Conservation (phyloP, 805 yeast species). For the Ogataea wickerhamii region DNA sequence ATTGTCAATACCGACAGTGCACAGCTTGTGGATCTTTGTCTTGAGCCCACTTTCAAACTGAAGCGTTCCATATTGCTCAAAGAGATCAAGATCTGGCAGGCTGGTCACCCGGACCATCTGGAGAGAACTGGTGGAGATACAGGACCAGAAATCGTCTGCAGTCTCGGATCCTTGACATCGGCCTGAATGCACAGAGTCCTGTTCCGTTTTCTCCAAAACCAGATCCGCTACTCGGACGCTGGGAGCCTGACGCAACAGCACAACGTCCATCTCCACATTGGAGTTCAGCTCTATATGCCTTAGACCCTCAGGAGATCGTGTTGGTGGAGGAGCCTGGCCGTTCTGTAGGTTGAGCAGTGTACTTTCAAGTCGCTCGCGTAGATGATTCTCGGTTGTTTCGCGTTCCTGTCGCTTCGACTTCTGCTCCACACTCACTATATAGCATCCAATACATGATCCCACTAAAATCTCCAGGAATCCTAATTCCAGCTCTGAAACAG, state of each 20-base stretch:
- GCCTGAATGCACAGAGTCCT: neutral
- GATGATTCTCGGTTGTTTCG: neutral
- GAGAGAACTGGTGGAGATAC: slow-evolving; percentile 3
- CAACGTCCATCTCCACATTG: neutral
- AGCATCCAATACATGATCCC: slow-evolving; percentile 2
- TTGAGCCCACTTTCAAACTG: slow-evolving; percentile 7
- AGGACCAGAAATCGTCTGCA: slow-evolving; percentile 1
- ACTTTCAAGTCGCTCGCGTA: neutral
- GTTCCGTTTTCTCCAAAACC: neutral
- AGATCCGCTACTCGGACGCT: neutral
- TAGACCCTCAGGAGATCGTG: neutral
- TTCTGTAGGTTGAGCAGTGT: neutral
- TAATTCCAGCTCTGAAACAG: neutral
- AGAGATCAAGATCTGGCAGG: slow-evolving; percentile 8
- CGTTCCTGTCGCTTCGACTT: neutral
- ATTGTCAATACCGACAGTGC: neutral
- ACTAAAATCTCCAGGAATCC: slow-evolving; percentile 7
- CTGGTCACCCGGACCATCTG: slow-evolving; percentile 7
- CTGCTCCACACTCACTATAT: neutral
- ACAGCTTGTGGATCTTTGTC: slow-evolving; percentile 7
- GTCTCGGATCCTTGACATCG: neutral
- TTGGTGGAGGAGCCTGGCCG: neutral
- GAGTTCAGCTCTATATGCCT: neutral
- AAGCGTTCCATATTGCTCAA: slow-evolving; percentile 7
- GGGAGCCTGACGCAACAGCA: neutral